Percentiles rank a stretch among this genome's conserved stretches.
Evolutionary conservation across 1,284 basidiomycete species (phyloP).

Genomic region (Rhizoctonia solani): DNA sequence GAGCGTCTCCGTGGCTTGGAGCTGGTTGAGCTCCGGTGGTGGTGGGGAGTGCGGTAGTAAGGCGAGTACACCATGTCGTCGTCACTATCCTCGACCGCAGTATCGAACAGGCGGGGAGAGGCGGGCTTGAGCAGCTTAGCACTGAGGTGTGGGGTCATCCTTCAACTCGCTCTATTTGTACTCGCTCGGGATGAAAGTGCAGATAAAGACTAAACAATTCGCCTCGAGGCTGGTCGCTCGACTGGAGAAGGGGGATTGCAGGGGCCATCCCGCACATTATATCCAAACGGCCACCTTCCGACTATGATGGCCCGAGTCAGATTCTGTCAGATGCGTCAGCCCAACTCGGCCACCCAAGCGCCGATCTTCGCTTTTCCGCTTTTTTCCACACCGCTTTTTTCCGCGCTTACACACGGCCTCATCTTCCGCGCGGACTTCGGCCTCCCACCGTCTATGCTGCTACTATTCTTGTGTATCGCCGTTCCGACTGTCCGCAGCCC

Average conservation of each 20-base stretch:
- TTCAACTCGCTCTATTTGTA: too few species aligned
- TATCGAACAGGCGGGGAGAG: not conserved
- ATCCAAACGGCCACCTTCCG: too few species aligned
- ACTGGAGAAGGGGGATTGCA: too few species aligned
- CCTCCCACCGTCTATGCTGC: too few species aligned
- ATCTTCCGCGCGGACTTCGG: not conserved
- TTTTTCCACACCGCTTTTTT: not conserved
- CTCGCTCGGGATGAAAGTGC: too few species aligned
- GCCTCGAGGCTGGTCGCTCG: not conserved
- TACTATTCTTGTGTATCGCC: too few species aligned
- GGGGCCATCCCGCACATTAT: too few species aligned
- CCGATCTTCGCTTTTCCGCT: not conserved
- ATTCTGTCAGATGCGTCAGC: too few species aligned
- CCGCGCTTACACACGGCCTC: not conserved
- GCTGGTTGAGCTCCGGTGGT: not conserved
- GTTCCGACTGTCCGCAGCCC: too few species aligned
- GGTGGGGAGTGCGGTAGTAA: constrained; percentile 7
- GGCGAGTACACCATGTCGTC: constrained; percentile 8
- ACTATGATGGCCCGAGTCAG: too few species aligned
- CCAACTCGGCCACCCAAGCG: too few species aligned
- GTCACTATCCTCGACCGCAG: not conserved
- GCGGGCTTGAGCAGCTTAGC: constrained; percentile 25
- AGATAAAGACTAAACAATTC: too few species aligned
- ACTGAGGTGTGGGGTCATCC: not conserved
- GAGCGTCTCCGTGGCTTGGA: constrained; percentile 8